A percentile compares a stretch with the other conserved stretches of the same genome.
These are phyloP conservation scores for Lumnitzera racemosa DNA, from an alignment of 345 rosid species.

Conservation along the genomic window DNA sequence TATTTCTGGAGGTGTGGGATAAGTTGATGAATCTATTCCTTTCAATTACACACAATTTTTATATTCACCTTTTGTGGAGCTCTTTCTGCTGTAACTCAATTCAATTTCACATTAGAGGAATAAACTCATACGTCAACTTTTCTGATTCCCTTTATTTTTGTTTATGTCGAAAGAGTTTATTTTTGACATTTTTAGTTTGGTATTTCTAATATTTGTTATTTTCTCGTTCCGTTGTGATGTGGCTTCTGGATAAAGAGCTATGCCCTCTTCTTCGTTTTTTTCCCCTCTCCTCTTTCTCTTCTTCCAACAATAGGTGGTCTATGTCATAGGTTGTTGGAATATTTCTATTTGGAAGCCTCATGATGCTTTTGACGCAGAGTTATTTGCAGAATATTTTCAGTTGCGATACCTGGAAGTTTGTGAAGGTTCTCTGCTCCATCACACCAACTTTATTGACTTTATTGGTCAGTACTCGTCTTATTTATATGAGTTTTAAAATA, in stretches of 20 bases:
- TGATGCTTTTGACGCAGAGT: too few species aligned
- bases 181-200: too few species aligned
- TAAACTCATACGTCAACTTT: constrained; percentile 61
- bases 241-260: too few species aligned
- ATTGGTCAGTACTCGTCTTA: background rate
- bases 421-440: constrained; percentile 30
- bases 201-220: too few species aligned
- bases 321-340: too few species aligned
- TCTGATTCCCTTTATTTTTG: too few species aligned
- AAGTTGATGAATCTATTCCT: background rate
- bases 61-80: background rate
- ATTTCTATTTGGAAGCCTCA: too few species aligned
- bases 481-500: background rate
- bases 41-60: background rate
- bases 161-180: too few species aligned
- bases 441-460: background rate
- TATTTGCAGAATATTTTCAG: constrained; percentile 23
- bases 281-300: too few species aligned
- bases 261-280: too few species aligned
- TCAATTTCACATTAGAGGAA: constrained; percentile 63
- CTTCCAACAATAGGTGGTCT: too few species aligned
- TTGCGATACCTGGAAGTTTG: constrained; percentile 16
- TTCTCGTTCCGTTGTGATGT: too few species aligned
- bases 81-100: background rate
- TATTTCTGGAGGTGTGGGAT: constrained; percentile 47